A percentile compares a stretch with the other conserved stretches of the same genome.
phyloP scores from a whole-genome alignment of 768 basidiomycete genomes.

The Mycena galericulata region DNA sequence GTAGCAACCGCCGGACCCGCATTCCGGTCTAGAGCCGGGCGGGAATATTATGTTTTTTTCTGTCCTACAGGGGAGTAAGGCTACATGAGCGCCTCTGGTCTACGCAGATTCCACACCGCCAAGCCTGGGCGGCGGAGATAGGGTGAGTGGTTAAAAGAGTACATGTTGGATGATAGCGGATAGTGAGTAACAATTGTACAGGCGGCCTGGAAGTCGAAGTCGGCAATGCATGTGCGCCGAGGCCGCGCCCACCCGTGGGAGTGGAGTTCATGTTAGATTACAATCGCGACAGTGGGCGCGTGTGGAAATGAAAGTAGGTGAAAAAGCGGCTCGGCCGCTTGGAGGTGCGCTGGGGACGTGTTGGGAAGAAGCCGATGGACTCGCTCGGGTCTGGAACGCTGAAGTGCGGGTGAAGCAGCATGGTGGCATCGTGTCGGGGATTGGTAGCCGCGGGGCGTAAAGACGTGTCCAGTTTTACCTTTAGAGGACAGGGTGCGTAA shows the following conservation, averaged over 20 bases:
- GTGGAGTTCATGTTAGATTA: too few relatives aligned
- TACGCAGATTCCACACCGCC: too few relatives aligned
- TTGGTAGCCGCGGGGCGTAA: not conserved
- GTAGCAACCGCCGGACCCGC: too few relatives aligned
- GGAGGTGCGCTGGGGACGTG: not conserved
- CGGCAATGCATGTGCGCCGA: not conserved
- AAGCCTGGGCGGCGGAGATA: not conserved
- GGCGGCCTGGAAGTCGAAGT: not conserved
- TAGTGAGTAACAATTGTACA: not conserved
- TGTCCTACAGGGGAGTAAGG: too few relatives aligned
- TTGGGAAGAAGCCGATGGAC: slow-evolving; percentile 30
- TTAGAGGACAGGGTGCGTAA: not conserved
- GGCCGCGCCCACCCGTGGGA: too few relatives aligned
- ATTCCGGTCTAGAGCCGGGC: too few relatives aligned
- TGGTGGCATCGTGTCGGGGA: not conserved
- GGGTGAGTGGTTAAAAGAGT: too few relatives aligned
- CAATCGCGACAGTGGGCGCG: too few relatives aligned
- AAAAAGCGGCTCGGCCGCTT: slow-evolving; percentile 20
- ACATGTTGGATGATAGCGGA: not conserved
- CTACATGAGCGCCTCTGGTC: too few relatives aligned
- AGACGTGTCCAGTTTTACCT: not conserved
- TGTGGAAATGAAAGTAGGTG: slow-evolving; percentile 12
- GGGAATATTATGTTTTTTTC: too few relatives aligned
- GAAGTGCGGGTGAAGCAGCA: not conserved
- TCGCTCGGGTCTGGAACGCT: slow-evolving; percentile 19